These are phyloP conservation scores for Cladophialophora bantiana DNA, from an alignment of 2,329 filamentous ascomycete genomes.

Conservation along the genomic window DNA sequence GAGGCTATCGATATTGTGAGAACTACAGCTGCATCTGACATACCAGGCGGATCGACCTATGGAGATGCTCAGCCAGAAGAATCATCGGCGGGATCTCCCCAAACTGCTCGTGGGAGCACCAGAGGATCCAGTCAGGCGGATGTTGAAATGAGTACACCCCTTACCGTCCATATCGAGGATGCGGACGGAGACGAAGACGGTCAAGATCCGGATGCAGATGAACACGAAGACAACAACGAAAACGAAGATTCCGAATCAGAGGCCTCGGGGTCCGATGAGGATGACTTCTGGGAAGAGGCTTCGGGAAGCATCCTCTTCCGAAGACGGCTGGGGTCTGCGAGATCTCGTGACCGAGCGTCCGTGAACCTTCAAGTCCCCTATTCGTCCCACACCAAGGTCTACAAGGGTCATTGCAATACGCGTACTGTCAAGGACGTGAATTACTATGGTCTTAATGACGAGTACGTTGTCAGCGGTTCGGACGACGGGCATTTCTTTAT, in stretches of 20 bases:
- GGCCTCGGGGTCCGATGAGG: conserved; percentile 29
- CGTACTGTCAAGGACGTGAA: conserved; percentile 74
- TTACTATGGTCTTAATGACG: conserved; percentile 70
- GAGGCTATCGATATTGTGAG: conserved; percentile 45
- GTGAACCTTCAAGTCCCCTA: conserved; percentile 65
- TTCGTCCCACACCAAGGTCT: conserved; percentile 63
- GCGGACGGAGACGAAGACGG: conserved; percentile 36
- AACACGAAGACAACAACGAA: conserved; percentile 32
- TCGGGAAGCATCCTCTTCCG: conserved; percentile 46
- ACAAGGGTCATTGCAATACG: conserved; percentile 70
- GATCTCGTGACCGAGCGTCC: conserved; percentile 55
- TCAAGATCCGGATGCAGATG: conserved; percentile 35
- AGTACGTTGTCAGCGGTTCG: conserved; percentile 72
- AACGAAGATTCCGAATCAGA: conserved; percentile 31
- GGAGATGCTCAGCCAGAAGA: conserved; percentile 5
- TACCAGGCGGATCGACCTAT: neutral
- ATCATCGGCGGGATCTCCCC: conserved; percentile 13
- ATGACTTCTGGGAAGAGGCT: conserved; percentile 44
- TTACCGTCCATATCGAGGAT: conserved; percentile 37
- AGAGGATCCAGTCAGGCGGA: conserved; percentile 22
- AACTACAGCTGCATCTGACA: conserved; percentile 5
- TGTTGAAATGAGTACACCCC: conserved; percentile 26
- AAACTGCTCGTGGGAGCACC: conserved; percentile 12
- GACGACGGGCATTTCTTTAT: conserved; percentile 73
- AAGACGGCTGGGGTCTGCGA: conserved; percentile 58